Evolutionary conservation across 1,284 basidiomycete genomes (phyloP).

Genomic region (Pseudozyma tsukubaensis): DNA sequence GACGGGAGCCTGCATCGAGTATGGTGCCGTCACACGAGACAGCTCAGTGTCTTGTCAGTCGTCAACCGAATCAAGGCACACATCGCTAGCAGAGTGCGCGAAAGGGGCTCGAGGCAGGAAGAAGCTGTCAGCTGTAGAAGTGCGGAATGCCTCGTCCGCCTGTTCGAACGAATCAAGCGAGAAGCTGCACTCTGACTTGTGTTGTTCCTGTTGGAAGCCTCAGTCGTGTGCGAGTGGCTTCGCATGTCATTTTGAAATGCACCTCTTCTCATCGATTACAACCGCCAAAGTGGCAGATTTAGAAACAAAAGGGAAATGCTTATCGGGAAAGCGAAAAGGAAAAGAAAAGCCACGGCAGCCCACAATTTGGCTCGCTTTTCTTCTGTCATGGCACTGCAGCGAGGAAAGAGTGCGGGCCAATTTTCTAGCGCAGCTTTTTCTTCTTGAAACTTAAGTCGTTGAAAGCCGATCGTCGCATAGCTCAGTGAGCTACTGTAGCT

Average conservation of each 20-base stretch:
- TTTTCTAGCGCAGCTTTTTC: background rate
- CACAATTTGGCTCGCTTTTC: background rate
- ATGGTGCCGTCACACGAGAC: no score
- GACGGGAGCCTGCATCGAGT: no score
- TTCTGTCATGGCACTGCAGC: background rate
- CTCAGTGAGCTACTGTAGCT: background rate
- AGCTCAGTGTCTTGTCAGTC: no score
- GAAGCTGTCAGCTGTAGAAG: background rate
- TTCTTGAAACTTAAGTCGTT: slow-evolving; percentile 4
- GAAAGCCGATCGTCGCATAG: slow-evolving; percentile 24
- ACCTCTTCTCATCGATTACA: slow-evolving; percentile 24
- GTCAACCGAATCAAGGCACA: no score
- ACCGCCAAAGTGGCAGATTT: background rate
- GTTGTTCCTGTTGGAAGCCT: background rate
- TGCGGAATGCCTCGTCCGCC: slow-evolving; percentile 19
- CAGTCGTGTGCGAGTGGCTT: slow-evolving; percentile 32
- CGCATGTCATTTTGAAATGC: slow-evolving; percentile 14
- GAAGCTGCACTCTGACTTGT: background rate
- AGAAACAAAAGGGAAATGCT: background rate
- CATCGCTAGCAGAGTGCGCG: no score
- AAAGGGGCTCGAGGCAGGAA: no score
- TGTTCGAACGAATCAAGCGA: background rate
- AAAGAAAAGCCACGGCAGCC: slow-evolving; percentile 11
- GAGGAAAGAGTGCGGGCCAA: slow-evolving; percentile 8
- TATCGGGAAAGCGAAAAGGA: background rate